These are phyloP conservation scores for Yueomyces sp. DNA, from an alignment of 1,139 yeast species.

Conservation along the genomic window DNA sequence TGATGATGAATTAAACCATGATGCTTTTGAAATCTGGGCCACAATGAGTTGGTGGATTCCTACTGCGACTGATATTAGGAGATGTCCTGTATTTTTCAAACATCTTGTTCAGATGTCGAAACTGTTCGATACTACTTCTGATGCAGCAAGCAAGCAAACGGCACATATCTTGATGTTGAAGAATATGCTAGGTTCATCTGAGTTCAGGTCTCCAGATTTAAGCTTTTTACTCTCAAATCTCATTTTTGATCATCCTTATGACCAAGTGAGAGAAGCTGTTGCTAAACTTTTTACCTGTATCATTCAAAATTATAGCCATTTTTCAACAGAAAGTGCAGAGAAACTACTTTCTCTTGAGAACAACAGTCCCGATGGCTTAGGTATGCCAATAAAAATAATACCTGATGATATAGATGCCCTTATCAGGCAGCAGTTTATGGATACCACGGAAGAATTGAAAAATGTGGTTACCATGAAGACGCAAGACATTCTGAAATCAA, in stretches of 20 bases:
- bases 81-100: slow-evolving; percentile 43
- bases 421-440: slow-evolving; percentile 29
- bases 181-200: slow-evolving; percentile 40
- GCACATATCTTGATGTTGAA: slow-evolving; percentile 45
- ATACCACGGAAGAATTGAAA: slow-evolving; percentile 33
- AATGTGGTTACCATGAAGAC: slow-evolving; percentile 22
- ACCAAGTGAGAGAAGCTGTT: slow-evolving; percentile 62
- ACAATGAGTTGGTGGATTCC: slow-evolving; percentile 70
- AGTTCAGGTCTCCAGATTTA: slow-evolving; percentile 47
- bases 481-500: slow-evolving; percentile 25
- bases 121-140: slow-evolving; percentile 38
- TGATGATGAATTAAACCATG: slow-evolving; percentile 57
- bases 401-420: slow-evolving; percentile 19
- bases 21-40: slow-evolving; percentile 65
- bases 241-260: slow-evolving; percentile 50
- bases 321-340: slow-evolving; percentile 34
- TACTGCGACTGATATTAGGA: slow-evolving; percentile 48
- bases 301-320: slow-evolving; percentile 40
- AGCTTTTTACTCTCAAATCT: slow-evolving; percentile 35
- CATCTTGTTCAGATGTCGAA: slow-evolving; percentile 33
- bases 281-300: slow-evolving; percentile 53
- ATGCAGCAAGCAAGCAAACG: slow-evolving; percentile 60
- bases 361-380: slow-evolving; percentile 28
- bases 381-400: slow-evolving; percentile 21
- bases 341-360: slow-evolving; percentile 29